Evolutionary conservation across 225 moss, liverwort and hornwort genomes (phyloP), one percentile per base, ranked within the genome.

Genomic region (Pseudisothecium myosuroides): DNA sequence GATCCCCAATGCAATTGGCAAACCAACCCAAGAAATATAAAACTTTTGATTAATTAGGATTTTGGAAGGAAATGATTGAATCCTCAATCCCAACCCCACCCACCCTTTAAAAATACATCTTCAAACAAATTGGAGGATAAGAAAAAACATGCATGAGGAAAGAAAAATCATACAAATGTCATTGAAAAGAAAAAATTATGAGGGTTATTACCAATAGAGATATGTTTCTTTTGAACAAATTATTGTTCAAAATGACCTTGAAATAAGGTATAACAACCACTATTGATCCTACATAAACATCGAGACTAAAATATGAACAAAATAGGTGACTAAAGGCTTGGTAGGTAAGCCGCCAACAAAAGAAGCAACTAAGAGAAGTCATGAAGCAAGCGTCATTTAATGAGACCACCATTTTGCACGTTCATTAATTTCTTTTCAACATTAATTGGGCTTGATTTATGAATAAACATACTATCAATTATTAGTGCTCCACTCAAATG

Each of bases 331-430:
- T 1, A 32, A 31, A 49, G 12, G 0, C 8, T 50, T 76, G 1
- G 13, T 50, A 34, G 32, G 34, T 32, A 20, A 11, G 5, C 11
- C 2, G 28, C 5, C 12, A 21, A 50, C 5, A 52, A 19, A 76
- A 50, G 21, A 8, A 28, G 3, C 4, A 8, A 50, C 14, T 34
- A 34, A 20, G 8, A 34, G 0, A 34, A 52, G 34, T 50, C 52
- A 32, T 49, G 12, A 4, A 74, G 2, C 73, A 74, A 31, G 31
- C 7, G 11, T 18, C 31, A 49, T 75, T 31, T 7, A 11, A 32
- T 12, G 12, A 31, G 5, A 21, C 7, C 12, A 50, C 32, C 12
- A 50, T 20, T 76, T 32, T 20, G 4, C 0, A 0, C 2, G 1
- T 17, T 29, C 17, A 47, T 73, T 29, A 73, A 45, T 29, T 0